Evolutionary conservation across 1,139 yeast genomes (phyloP).

Genomic region (Yamadazyma sp.): DNA sequence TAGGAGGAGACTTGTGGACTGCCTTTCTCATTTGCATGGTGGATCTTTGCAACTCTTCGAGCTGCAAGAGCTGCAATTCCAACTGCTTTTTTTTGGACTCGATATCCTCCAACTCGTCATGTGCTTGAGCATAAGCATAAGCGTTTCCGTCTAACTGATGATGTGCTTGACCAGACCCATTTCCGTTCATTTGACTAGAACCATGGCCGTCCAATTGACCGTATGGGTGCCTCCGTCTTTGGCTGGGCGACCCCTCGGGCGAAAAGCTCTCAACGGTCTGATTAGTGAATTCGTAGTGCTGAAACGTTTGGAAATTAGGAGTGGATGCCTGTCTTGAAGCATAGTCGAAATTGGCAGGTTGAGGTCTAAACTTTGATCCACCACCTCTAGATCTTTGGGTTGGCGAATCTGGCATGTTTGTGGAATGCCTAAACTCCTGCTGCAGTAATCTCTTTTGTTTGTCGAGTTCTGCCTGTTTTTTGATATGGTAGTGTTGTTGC

Average conservation of each 20-base stretch:
- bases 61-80: slow-evolving; percentile 39
- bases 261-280: slow-evolving; percentile 28
- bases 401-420: slow-evolving; percentile 15
- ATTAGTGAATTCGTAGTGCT: slow-evolving; percentile 18
- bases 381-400: slow-evolving; percentile 5
- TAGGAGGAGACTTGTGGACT: slow-evolving; percentile 8
- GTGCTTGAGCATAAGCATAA: too few species aligned
- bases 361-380: slow-evolving; percentile 19
- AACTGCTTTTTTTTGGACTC: slow-evolving; percentile 37
- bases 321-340: slow-evolving; percentile 12
- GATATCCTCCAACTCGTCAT: slow-evolving; percentile 26
- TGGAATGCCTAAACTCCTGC: slow-evolving; percentile 18
- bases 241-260: slow-evolving; percentile 24
- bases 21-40: slow-evolving; percentile 19
- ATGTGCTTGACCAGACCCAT: too few species aligned
- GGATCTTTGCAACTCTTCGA: slow-evolving; percentile 36
- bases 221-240: slow-evolving; percentile 6
- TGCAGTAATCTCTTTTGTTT: slow-evolving; percentile 20
- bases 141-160: too few species aligned
- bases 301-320: slow-evolving; percentile 9
- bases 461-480: slow-evolving; percentile 19
- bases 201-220: slow-evolving; percentile 1
- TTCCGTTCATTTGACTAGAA: too few species aligned
- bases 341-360: slow-evolving; percentile 18
- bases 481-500: slow-evolving; percentile 31